Evolutionary conservation across 2,329 filamentous ascomycete species (phyloP).

Genomic region (Penicillium sp.): DNA sequence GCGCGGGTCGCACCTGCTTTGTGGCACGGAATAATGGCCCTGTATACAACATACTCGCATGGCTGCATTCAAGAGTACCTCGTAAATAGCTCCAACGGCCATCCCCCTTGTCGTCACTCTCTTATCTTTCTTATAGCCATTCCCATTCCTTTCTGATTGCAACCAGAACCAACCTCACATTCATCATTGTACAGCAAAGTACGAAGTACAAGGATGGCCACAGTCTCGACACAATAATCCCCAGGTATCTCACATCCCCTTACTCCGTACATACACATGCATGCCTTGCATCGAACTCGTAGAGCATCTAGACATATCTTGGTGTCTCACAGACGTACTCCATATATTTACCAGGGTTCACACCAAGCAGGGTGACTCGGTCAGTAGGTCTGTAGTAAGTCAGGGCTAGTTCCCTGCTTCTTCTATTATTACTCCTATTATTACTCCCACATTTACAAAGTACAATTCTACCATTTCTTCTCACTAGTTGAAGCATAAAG

Average conservation of each 20-base stretch:
- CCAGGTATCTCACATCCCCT: background rate
- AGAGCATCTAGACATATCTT: slow-evolving; percentile 1
- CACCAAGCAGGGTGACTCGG: background rate
- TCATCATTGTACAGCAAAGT: background rate
- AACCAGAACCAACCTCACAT: background rate
- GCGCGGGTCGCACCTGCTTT: slow-evolving; percentile 7
- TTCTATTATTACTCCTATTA: background rate
- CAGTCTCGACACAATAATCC: background rate
- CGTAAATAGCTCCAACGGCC: background rate
- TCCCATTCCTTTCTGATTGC: background rate
- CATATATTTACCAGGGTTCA: background rate
- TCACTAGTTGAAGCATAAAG: background rate
- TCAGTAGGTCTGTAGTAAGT: background rate
- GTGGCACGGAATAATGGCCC: background rate
- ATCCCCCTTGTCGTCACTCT: background rate
- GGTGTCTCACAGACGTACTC: background rate
- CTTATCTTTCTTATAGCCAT: background rate
- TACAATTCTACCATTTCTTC: background rate
- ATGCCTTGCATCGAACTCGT: background rate
- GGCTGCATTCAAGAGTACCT: background rate
- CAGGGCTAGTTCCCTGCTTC: background rate
- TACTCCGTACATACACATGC: background rate
- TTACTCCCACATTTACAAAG: background rate
- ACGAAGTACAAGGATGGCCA: background rate
- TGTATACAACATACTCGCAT: slow-evolving; percentile 4